phyloP scores from a whole-genome alignment of 169 alveolate genomes.

The Theileria parva region DNA sequence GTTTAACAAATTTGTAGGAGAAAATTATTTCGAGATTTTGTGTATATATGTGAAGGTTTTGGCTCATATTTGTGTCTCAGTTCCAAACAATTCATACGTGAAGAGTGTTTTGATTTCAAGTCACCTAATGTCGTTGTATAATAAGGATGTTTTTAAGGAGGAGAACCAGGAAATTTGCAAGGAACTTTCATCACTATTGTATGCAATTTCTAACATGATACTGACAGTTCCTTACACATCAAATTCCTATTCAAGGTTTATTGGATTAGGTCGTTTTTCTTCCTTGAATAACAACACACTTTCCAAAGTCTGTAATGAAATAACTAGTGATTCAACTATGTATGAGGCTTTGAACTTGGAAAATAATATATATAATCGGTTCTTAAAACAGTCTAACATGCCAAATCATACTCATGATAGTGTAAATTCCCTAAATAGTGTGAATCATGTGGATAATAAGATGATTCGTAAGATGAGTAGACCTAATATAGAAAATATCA shows the following conservation, averaged over 20 bases:
- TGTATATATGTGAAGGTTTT: slow-evolving; percentile 50
- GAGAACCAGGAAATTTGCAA: slow-evolving; percentile 50
- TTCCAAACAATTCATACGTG: slow-evolving; percentile 44
- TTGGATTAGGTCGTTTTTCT: background rate
- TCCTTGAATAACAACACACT: slow-evolving; percentile 6
- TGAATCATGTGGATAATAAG: background rate
- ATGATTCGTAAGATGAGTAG: slow-evolving; percentile 9
- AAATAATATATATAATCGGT: background rate
- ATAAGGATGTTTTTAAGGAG: slow-evolving; percentile 26
- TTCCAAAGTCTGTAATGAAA: background rate
- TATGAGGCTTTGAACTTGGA: slow-evolving; percentile 1
- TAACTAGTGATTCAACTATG: background rate
- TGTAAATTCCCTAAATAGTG: background rate
- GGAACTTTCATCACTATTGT: slow-evolving; percentile 45
- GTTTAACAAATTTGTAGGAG: slow-evolving; percentile 6
- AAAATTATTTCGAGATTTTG: slow-evolving; percentile 20
- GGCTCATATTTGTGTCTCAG: slow-evolving; percentile 37
- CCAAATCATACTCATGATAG: background rate
- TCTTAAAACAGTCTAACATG: background rate
- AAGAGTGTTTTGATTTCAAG: slow-evolving; percentile 29
- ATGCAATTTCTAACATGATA: slow-evolving; percentile 41
- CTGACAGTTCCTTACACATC: background rate
- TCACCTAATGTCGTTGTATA: slow-evolving; percentile 48
- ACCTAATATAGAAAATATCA: slow-evolving; percentile 1
- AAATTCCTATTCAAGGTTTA: background rate